Percentiles rank a stretch among this genome's conserved stretches.
Conservation (phyloP, 257 asterid species). For the Petrea volubilis region DNA sequence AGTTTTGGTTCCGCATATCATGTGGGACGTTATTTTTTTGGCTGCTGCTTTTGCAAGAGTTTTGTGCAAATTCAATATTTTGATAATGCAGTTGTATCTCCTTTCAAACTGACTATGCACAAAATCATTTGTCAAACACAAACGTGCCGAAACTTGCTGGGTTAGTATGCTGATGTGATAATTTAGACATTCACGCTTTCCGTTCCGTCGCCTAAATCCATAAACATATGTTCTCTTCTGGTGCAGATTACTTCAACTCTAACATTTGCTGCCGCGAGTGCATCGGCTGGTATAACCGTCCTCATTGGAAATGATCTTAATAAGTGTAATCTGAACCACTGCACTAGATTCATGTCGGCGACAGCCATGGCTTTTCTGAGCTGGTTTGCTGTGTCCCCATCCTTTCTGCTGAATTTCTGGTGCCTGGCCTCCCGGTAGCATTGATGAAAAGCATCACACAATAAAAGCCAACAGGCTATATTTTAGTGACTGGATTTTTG, state of each 20-base stretch:
- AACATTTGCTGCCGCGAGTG: conserved; percentile 93
- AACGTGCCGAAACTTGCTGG: background rate
- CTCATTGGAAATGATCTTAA: conserved; percentile 80
- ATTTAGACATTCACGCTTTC: background rate
- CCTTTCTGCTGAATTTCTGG: conserved; percentile 82
- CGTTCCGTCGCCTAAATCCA: background rate
- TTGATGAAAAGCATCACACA: background rate
- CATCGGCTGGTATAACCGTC: conserved; percentile 92
- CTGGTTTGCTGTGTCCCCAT: conserved; percentile 81
- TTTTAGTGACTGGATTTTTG: background rate
- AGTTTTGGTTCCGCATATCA: background rate
- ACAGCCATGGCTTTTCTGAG: conserved; percentile 92
- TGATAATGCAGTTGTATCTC: background rate
- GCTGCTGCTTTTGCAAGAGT: background rate
- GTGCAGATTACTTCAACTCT: conserved; percentile 80
- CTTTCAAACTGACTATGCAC: background rate
- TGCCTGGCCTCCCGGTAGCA: conserved; percentile 63
- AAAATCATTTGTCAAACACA: background rate
- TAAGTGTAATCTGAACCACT: conserved; percentile 69
- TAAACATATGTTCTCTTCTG: background rate
- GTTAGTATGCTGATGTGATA: background rate
- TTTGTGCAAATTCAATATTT: background rate
- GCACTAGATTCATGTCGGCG: conserved; percentile 83
- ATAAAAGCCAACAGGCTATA: conserved; percentile 3
- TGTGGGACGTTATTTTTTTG: background rate